Percentiles rank a stretch among this genome's conserved stretches.
These are phyloP conservation scores for Pythium diclinum DNA, from an alignment of 352 stramenopile genomes.

Conservation along the genomic window DNA sequence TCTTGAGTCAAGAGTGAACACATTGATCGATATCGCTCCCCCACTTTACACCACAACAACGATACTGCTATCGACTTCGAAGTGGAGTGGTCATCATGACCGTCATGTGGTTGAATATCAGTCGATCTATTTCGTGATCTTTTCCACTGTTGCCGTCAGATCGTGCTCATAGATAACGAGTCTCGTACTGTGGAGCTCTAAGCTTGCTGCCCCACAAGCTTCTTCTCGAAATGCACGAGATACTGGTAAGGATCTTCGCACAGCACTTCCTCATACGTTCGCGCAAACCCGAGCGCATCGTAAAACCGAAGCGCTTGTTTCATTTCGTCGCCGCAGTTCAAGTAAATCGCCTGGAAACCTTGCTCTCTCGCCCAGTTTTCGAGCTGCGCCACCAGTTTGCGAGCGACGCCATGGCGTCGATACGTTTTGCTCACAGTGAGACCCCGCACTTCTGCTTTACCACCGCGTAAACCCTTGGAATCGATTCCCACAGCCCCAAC, in stretches of 20 bases:
- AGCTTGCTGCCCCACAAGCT: background rate
- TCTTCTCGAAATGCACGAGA: background rate
- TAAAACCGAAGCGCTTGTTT: constrained; percentile 27
- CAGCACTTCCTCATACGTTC: background rate
- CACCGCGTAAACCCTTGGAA: background rate
- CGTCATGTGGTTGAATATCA: too few relatives aligned
- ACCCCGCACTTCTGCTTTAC: constrained; percentile 23
- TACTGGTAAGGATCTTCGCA: background rate
- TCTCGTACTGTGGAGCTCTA: too few relatives aligned
- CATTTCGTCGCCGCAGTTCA: constrained; percentile 37
- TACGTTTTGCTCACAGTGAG: constrained; percentile 41
- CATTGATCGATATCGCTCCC: too few relatives aligned
- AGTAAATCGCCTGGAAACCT: constrained; percentile 26
- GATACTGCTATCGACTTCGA: too few relatives aligned
- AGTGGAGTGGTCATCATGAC: too few relatives aligned
- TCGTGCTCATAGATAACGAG: too few relatives aligned
- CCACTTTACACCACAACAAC: too few relatives aligned
- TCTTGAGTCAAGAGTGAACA: too few relatives aligned
- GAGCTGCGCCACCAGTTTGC: constrained; percentile 32
- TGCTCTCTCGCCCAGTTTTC: constrained; percentile 38
- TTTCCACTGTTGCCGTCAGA: too few relatives aligned
- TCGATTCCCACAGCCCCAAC: constrained; percentile 31
- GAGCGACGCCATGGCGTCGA: constrained; percentile 34
- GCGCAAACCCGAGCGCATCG: constrained; percentile 15
- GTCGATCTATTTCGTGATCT: too few relatives aligned